A percentile compares a stretch with the other conserved stretches of the same genome.
Evolutionary conservation across 768 basidiomycete genomes (phyloP).

Genomic region (Sporobolomyces roseus): DNA sequence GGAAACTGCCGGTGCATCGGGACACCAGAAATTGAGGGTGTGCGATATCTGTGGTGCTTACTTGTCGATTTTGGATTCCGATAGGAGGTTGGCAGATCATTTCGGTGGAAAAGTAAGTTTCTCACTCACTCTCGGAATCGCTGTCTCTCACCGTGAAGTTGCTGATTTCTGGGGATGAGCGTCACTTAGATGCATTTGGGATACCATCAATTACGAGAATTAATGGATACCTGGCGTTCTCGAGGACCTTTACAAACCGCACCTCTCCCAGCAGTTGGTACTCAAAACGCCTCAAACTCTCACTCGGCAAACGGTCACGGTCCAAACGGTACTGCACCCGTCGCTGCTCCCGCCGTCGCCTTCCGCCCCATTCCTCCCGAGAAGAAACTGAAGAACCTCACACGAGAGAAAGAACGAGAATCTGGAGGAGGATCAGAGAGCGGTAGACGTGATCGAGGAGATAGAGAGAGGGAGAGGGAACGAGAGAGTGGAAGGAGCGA

Average conservation of each 20-base stretch:
- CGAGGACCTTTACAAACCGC: conserved; percentile 39
- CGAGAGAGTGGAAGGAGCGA: conserved; percentile 47
- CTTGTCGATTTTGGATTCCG: conserved; percentile 93
- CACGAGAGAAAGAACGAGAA: conserved; percentile 1
- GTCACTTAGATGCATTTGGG: conserved; percentile 85
- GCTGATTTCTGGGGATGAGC: neutral
- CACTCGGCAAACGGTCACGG: conserved; percentile 15
- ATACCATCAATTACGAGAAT: conserved; percentile 94
- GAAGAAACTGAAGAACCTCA: conserved; percentile 46
- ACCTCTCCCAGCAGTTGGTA: conserved; percentile 14
- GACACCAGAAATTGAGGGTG: conserved; percentile 99
- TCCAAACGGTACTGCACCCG: conserved; percentile 4
- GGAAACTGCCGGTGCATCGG: conserved; percentile 95
- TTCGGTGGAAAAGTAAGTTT: conserved; percentile 92
- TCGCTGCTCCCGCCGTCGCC: conserved; percentile 17
- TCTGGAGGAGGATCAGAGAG: no score
- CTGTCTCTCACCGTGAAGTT: neutral
- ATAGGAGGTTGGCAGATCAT: conserved; percentile 96
- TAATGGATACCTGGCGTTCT: conserved; percentile 66
- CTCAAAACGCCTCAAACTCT: neutral
- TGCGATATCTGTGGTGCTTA: conserved; percentile 99
- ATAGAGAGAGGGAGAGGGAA: conserved; percentile 45
- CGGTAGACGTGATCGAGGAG: neutral
- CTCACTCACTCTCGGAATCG: neutral
- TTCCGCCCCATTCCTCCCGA: conserved; percentile 49